Percentiles rank a stretch among this genome's conserved stretches.
Conservation (phyloP, 2,329 filamentous ascomycete species). For the Gremmenia infestans region DNA sequence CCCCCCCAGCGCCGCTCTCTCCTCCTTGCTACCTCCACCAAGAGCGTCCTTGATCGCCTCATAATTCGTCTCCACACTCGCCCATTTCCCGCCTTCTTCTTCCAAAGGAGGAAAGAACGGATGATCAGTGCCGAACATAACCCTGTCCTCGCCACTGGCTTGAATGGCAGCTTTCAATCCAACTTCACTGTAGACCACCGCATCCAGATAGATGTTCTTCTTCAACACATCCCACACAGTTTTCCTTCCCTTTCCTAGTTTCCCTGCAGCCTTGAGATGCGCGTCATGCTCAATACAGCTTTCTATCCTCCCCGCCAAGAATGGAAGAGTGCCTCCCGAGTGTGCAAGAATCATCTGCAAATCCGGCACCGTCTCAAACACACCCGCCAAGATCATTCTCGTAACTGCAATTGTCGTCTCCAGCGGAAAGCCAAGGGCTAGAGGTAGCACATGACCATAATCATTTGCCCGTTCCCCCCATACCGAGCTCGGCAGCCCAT, state of each 20-base stretch:
- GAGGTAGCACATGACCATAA: constrained; percentile 82
- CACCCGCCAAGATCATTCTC: constrained; percentile 79
- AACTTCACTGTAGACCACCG: constrained; percentile 75
- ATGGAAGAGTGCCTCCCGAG: constrained; percentile 82
- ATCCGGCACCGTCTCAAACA: constrained; percentile 69
- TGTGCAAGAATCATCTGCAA: constrained; percentile 78
- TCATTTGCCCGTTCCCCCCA: constrained; percentile 67
- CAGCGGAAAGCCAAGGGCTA: constrained; percentile 83
- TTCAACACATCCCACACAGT: constrained; percentile 60
- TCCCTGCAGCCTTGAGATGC: constrained; percentile 62
- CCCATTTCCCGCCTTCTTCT: constrained; percentile 61
- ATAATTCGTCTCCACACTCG: constrained; percentile 59
- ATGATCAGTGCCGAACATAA: constrained; percentile 80
- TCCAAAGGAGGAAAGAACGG: constrained; percentile 78
- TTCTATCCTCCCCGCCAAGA: constrained; percentile 82
- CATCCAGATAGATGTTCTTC: constrained; percentile 82
- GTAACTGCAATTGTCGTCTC: constrained; percentile 90
- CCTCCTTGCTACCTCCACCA: constrained; percentile 40
- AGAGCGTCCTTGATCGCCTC: constrained; percentile 50
- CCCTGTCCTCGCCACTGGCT: constrained; percentile 60
- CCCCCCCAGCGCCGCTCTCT: constrained; percentile 51
- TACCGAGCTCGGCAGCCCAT: constrained; percentile 75
- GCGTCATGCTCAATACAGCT: constrained; percentile 82
- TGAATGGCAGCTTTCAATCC: constrained; percentile 67
- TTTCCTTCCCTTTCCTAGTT: constrained; percentile 42